Conservation (phyloP, 345 rosid species). For the Dimocarpus longan region DNA sequence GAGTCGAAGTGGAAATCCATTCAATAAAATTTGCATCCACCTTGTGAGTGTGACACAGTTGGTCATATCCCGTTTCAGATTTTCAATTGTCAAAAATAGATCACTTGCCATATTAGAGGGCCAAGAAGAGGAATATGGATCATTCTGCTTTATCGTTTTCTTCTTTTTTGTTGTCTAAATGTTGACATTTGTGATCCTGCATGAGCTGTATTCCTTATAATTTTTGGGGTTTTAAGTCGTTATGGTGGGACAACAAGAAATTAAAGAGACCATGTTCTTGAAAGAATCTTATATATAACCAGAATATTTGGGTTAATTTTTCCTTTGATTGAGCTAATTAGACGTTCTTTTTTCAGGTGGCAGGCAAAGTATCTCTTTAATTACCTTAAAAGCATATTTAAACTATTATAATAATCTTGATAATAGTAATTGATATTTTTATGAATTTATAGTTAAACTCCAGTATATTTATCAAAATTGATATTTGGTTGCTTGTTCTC, state of each 20-base stretch:
- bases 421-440: too few species aligned
- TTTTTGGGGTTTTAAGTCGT: background rate
- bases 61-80: background rate
- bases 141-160: slow-evolving; percentile 1
- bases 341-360: slow-evolving; percentile 1
- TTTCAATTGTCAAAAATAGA: background rate
- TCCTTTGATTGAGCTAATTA: background rate
- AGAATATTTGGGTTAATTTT: background rate
- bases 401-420: too few species aligned
- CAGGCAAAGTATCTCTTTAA: background rate
- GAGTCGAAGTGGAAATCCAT: background rate
- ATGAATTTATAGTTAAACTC: too few species aligned
- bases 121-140: background rate
- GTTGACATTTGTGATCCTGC: slow-evolving; percentile 4
- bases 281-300: background rate
- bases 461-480: too few species aligned
- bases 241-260: slow-evolving; percentile 6
- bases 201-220: slow-evolving; percentile 19
- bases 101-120: background rate
- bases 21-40: background rate
- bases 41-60: background rate
- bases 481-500: too few species aligned
- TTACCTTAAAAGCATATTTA: too few species aligned
- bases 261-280: background rate
- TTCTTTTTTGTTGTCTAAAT: background rate